Evolutionary conservation across 768 basidiomycete genomes (phyloP).

Genomic region (Mycena epipterygia): DNA sequence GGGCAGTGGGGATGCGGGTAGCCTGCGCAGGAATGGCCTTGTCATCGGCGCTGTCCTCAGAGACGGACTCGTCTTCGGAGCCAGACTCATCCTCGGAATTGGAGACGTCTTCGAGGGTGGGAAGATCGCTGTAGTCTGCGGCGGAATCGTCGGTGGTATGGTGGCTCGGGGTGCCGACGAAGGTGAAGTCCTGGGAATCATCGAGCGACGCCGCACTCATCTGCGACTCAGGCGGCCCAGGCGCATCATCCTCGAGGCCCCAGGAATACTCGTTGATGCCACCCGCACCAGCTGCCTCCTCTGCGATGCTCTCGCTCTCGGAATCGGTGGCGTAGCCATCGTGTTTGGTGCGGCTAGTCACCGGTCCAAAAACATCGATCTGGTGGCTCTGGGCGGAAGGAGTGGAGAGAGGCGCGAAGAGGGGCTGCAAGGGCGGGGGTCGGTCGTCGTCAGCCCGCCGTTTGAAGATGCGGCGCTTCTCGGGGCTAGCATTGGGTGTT

Average conservation of each 20-base stretch:
- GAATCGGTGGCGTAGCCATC: not conserved
- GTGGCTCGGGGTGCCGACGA: not conserved
- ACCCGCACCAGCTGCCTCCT: not conserved
- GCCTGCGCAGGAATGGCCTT: not conserved
- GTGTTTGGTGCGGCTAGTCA: not conserved
- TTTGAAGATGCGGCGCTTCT: constrained; percentile 7
- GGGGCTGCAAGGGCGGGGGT: not conserved
- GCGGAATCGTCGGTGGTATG: not conserved
- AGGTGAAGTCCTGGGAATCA: not conserved
- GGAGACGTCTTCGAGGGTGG: not conserved
- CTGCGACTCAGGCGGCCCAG: constrained; percentile 5
- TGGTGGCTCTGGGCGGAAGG: not conserved
- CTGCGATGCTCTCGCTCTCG: not conserved
- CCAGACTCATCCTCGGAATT: not conserved
- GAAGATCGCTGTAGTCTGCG: too few species aligned
- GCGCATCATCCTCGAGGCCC: constrained; percentile 7
- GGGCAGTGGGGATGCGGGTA: not conserved
- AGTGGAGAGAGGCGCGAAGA: not conserved
- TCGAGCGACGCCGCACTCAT: not conserved
- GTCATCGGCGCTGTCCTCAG: not conserved
- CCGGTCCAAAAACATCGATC: not conserved
- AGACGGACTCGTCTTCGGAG: not conserved
- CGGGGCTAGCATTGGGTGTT: constrained; percentile 1
- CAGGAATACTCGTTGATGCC: not conserved
- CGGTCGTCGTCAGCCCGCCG: not conserved